Evolutionary conservation across 768 basidiomycete genomes (phyloP), one percentile per base, ranked within the genome.

Genomic region (Mycena crocata): DNA sequence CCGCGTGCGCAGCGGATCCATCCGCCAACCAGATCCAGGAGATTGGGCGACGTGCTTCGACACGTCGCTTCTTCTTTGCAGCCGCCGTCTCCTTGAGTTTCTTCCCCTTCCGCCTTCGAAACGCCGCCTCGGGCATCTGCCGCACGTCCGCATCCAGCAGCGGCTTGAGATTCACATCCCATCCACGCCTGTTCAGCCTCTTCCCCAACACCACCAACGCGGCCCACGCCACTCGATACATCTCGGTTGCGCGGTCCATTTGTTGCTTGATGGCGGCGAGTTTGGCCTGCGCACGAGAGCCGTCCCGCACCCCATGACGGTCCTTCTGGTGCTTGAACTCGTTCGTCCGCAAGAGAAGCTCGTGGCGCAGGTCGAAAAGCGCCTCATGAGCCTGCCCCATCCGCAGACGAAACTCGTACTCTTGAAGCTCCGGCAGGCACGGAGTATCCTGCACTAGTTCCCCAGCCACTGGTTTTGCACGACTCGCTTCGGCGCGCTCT

Each of bases 11-110:
- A 12, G 61, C 40, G 2, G 62, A 56, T 13, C 62, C 62, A 10
- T 56, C 57, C 10, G 62, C 62, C 34, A 57, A 44, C 67, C 67
- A 68, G 15, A 64, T 54, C 62, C 62, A 63, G 10, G 62, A 63
- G 2, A 64, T 35, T 0, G 48, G 34, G 5, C 1, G 28, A 14
- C 46, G 46, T 19, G 45, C 44, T 19, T 50, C 32, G 30, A 10
- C 39, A 1, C 55, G 31, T 9, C 48, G 24, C 45, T 17, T 35
- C 30, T 57, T 50, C 34, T 31, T 50, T 24, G 40, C 31, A 10
- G 26, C 1, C 28, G 32, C 60, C 9, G 32, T 28, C 24, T 42
- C 46, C 34, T 57, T 48, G 23, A 26, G 44, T 30, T 50, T 57
- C 14, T 50, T 34, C 45, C 31, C 46, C 46, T 21, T 24, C 23